Evolutionary conservation across 176 grass and related monocot species (phyloP), one percentile per base, ranked within the genome.

Genomic region (Lolium rigidum): DNA sequence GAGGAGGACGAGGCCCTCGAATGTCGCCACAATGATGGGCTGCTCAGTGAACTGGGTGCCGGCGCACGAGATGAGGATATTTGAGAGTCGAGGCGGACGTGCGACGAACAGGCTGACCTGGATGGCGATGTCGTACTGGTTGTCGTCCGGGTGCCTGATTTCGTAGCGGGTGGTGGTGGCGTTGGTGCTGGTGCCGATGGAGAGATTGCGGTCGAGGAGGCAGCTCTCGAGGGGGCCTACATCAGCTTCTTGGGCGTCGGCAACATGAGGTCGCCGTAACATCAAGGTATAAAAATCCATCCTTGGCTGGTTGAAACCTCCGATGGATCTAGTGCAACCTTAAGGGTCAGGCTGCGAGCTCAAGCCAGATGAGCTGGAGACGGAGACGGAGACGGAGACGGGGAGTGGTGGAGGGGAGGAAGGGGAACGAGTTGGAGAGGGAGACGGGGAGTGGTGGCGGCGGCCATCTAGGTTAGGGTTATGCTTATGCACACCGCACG

Each of bases 81-180:
- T 24, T 10, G 70, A 73, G 43, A 73, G 10, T 2, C 5, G 11
- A 8, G 41, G 70, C n/a, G 70, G 41, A 12, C 43, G 43, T 5
- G 70, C 43, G 43, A 73, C n/a, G 70, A 73, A 73, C 70, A 73
- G 15, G 70, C n/a, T 48, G n/a, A 22, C n/a, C 70, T 47, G 10
- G 70, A 47, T 73, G 10, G 7, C 2, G 1, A 47, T 47, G 41
- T 1, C 0, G n/a, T 6, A 2, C 10, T 52, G 10, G 10, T 52
- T 3, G 41, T 13, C 43, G 41, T 47, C 69, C 20, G 18, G 69
- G 10, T 72, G 20, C 10, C 1, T 13, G 70, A 21, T 0, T 5
- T 6, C 12, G 43, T 1, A 3, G 5, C 0, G 44, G 43, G n/a
- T 2, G 11, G 43, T 73, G 43, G 70, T 25, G 43, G n/a, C 43